phyloP scores from a whole-genome alignment of 1,139 yeast species.

The Pichia sp. region DNA sequence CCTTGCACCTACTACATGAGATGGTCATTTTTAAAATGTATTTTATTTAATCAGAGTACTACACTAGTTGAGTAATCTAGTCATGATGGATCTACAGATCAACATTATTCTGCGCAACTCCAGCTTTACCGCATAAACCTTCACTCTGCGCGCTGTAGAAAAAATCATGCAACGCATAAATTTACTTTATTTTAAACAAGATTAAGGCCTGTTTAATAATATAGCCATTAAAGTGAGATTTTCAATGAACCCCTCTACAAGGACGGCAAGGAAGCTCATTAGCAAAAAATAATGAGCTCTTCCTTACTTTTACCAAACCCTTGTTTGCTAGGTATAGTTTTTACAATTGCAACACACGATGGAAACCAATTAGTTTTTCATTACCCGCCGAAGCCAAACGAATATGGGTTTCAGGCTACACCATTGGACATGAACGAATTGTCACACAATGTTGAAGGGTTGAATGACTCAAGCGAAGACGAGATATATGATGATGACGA shows the following conservation, averaged over 20 bases:
- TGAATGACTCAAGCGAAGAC: constrained; percentile 9
- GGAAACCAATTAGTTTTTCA: constrained; percentile 87
- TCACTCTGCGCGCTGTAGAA: neutral
- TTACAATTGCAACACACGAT: constrained; percentile 81
- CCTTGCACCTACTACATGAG: constrained; percentile 28
- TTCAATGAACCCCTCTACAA: too few species aligned
- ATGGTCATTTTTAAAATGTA: neutral
- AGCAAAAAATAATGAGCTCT: constrained; percentile 28
- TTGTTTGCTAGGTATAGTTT: constrained; percentile 69
- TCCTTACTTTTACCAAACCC: constrained; percentile 63
- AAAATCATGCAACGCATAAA: neutral
- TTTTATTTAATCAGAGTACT: too few species aligned
- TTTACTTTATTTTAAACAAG: too few species aligned
- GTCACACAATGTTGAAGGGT: constrained; percentile 8
- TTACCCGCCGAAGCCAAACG: constrained; percentile 64
- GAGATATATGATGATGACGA: constrained; percentile 12
- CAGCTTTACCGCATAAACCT: neutral
- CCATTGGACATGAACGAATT: constrained; percentile 32
- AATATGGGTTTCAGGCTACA: constrained; percentile 41
- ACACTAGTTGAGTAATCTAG: too few species aligned
- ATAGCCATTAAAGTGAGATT: too few species aligned
- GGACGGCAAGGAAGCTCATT: neutral
- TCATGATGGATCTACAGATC: neutral
- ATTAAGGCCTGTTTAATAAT: too few species aligned
- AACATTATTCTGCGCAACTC: neutral